Evolutionary conservation across 345 rosid genomes (phyloP).

Genomic region (Heritiera littoralis): DNA sequence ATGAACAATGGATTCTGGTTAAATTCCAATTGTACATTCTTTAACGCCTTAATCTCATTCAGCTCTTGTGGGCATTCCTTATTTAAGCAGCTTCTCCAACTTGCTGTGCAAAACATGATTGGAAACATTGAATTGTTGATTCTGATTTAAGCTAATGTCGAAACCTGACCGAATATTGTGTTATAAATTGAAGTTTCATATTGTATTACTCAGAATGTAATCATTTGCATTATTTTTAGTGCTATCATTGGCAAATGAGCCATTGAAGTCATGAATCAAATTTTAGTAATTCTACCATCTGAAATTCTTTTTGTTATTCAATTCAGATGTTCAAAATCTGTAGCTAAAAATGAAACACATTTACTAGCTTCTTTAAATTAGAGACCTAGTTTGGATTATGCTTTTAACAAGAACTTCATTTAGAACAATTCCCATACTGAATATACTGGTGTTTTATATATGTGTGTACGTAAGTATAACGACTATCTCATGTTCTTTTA

Average conservation of each 20-base stretch:
- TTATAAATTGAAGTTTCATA: conserved; percentile 10
- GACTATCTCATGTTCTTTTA: no score
- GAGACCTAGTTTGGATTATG: neutral
- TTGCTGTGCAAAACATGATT: conserved; percentile 31
- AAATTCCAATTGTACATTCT: conserved; percentile 49
- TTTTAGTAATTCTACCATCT: no score
- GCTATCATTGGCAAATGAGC: neutral
- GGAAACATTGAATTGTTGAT: conserved; percentile 32
- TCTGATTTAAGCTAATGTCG: conserved; percentile 22
- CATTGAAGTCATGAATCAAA: neutral
- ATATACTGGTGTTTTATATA: no score
- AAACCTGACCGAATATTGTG: conserved; percentile 19
- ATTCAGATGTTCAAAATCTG: no score
- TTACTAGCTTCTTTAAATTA: neutral
- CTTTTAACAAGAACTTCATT: neutral
- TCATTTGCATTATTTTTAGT: neutral
- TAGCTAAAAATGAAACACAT: no score
- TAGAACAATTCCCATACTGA: neutral
- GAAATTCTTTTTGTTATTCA: no score
- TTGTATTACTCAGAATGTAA: neutral
- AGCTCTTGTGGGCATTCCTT: conserved; percentile 27
- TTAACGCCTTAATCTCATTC: conserved; percentile 22
- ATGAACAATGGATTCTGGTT: conserved; percentile 27
- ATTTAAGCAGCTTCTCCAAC: conserved; percentile 18
- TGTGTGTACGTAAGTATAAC: no score